phyloP scores from a whole-genome alignment of 441 rosid genomes.

The Erodium chrysanthum region DNA sequence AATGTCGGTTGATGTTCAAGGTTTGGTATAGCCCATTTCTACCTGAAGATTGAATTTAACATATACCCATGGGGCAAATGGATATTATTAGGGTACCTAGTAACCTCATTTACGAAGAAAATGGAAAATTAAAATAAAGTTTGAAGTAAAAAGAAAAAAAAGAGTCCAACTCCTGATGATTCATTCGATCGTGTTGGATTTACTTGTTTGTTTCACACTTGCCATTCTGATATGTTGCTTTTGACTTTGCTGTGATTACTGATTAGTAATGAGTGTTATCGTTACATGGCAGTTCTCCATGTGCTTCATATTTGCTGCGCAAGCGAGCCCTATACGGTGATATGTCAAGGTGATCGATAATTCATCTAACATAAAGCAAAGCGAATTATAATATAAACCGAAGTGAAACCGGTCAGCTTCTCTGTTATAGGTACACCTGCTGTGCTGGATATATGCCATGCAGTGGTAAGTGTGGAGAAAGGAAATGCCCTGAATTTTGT shows the following conservation, averaged over 20 bases:
- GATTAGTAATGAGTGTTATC: not conserved
- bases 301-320: constrained; percentile 45
- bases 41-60: too few relatives aligned
- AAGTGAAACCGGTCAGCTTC: too few relatives aligned
- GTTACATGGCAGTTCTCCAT: constrained; percentile 29
- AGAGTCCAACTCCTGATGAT: not conserved
- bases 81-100: too few relatives aligned
- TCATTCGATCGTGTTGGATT: too few relatives aligned
- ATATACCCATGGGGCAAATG: too few relatives aligned
- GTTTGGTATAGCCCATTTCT: too few relatives aligned
- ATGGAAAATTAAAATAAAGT: too few relatives aligned
- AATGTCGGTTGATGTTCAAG: too few relatives aligned
- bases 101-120: too few relatives aligned
- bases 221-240: not conserved
- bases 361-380: too few relatives aligned
- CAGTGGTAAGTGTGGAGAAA: constrained; percentile 30
- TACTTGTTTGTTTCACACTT: not conserved
- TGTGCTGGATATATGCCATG: constrained; percentile 35
- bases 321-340: constrained; percentile 40
- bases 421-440: constrained; percentile 26
- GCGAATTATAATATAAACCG: too few relatives aligned
- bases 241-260: not conserved
- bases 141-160: not conserved
- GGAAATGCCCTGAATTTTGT: constrained; percentile 27
- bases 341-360: constrained; percentile 41